Conservation (phyloP, 1,284 basidiomycete species). For the Pterula multifida region DNA sequence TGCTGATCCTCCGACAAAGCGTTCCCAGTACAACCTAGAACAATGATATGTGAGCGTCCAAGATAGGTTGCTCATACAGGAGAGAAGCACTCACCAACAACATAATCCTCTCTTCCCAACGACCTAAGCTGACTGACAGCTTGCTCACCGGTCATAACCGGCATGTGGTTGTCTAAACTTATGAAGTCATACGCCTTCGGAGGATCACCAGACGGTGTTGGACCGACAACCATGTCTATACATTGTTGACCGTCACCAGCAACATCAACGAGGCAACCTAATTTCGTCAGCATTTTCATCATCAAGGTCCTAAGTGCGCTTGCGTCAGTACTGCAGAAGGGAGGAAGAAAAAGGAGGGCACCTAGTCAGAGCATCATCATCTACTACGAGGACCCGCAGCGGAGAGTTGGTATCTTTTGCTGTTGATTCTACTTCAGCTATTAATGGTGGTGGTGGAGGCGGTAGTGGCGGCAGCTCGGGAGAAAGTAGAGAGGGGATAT, state of each 20-base stretch:
- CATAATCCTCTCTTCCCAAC: slow-evolving; percentile 13
- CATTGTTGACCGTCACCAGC: slow-evolving; percentile 40
- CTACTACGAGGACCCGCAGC: slow-evolving; percentile 19
- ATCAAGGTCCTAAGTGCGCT: neutral
- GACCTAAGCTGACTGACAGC: slow-evolving; percentile 16
- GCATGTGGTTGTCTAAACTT: slow-evolving; percentile 17
- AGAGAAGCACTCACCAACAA: slow-evolving; percentile 10
- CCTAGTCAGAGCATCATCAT: slow-evolving; percentile 27
- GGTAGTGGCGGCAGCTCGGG: neutral
- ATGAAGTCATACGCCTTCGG: slow-evolving; percentile 14
- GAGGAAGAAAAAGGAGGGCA: slow-evolving; percentile 4
- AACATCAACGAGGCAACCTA: slow-evolving; percentile 33
- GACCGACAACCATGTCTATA: slow-evolving; percentile 27
- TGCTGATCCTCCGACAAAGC: slow-evolving; percentile 13
- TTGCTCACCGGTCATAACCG: slow-evolving; percentile 18
- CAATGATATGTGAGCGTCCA: no score
- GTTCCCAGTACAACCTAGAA: slow-evolving; percentile 7
- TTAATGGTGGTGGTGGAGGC: neutral
- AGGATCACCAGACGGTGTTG: slow-evolving; percentile 4
- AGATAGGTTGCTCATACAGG: no score
- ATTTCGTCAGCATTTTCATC: slow-evolving; percentile 27
- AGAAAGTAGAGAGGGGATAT: neutral
- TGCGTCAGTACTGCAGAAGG: neutral
- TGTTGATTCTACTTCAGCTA: slow-evolving; percentile 3
- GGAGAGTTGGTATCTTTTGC: slow-evolving; percentile 6